Evolutionary conservation across 768 basidiomycete species (phyloP), one percentile per base, ranked within the genome.

Genomic region (Leccinum subgranulosum): DNA sequence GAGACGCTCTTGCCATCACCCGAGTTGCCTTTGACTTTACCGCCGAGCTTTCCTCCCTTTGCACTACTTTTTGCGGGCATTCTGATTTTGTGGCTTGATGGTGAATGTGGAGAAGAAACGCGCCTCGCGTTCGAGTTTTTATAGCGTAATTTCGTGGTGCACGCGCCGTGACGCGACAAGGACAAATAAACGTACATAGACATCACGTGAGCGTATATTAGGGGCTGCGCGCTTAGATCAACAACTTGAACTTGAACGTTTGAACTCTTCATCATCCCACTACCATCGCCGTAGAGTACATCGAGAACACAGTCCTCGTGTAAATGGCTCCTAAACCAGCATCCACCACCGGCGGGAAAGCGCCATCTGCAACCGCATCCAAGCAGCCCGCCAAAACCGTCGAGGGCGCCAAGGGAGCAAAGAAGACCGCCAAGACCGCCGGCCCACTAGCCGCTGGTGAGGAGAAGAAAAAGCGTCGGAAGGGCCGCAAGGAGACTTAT

Each of bases 401-500:
- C 14, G 71, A 71, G 56, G 84, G 81, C 46, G 70, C 80, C 12
- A 89, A 92, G 76, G 86, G 84, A 7, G 88, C 87, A 25, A 94
- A 93, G 82, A 94, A 91, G 75, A 87, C 86, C 1, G 74, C 85
- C 28, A 73, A 71, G 59, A 73, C 72, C n/a, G 67, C 69, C 27
- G 85, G 85, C 62, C 78, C 84, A 14, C 78, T 84, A 11, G 71
- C 76, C 10, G 79, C 84, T 53, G 83, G 81, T 51, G 85, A 83
- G 58, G 92, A 84, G 60, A 92, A 94, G 87, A 92, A 92, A 82
- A 92, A 90, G 82, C 81, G 89, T 68, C 84, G 84, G 79, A 94
- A 90, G 80, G 70, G 81, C 63, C 79, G 88, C 75, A 94, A 93
- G 82, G 93, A 94, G 77, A 93, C 92, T 6, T 95, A 94, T 79